phyloP scores from a whole-genome alignment of 2,329 filamentous ascomycete species.

The Mollisiaceae sp. region DNA sequence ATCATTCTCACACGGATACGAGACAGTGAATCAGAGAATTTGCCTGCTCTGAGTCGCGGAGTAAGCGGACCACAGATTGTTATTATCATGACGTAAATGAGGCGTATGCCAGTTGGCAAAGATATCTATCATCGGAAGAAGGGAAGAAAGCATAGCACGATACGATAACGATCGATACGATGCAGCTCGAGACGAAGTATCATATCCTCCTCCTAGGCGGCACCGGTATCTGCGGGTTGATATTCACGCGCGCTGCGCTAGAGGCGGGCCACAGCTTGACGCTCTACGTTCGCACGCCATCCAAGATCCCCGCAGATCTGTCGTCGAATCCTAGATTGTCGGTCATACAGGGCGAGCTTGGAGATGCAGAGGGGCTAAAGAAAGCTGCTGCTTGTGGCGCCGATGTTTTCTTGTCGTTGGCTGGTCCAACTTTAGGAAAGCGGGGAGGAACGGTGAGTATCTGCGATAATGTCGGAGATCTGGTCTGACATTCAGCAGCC shows the following conservation, averaged over 20 bases:
- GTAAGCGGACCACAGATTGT: not conserved
- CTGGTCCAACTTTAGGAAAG: constrained; percentile 34
- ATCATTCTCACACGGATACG: constrained; percentile 2
- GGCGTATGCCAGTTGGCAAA: not conserved
- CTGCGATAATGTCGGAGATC: not conserved
- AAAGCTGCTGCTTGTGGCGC: constrained; percentile 33
- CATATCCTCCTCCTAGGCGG: constrained; percentile 37
- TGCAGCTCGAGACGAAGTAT: constrained; percentile 19
- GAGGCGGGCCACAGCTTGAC: constrained; percentile 33
- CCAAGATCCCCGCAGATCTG: constrained; percentile 35
- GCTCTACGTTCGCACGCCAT: constrained; percentile 36
- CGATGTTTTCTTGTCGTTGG: constrained; percentile 34
- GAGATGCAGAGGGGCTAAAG: constrained; percentile 30
- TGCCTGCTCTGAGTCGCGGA: not conserved
- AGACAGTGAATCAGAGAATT: not conserved
- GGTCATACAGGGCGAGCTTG: constrained; percentile 34
- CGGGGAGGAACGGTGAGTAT: constrained; percentile 30
- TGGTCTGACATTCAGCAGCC: constrained; percentile 25
- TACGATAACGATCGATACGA: not conserved
- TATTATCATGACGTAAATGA: constrained; percentile 1
- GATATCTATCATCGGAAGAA: not conserved
- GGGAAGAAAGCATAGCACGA: not conserved
- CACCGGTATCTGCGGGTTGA: constrained; percentile 33
- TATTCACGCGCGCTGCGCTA: constrained; percentile 35
- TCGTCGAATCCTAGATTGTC: constrained; percentile 29